Conservation (phyloP, 225 moss, liverwort and hornwort genomes). For the Sphagnum tenellum region DNA sequence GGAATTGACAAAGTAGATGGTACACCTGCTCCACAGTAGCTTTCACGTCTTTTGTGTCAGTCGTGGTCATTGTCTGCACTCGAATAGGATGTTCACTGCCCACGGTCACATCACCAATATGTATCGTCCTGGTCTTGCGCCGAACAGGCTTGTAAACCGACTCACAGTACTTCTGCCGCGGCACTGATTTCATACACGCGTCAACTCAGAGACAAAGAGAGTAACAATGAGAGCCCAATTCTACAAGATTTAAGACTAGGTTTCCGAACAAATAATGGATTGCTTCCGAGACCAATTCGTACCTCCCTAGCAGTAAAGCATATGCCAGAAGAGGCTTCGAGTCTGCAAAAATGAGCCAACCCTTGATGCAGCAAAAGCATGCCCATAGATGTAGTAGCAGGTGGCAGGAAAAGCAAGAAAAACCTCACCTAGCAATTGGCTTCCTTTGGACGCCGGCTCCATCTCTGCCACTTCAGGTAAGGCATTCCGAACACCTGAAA, state of each 20-base stretch:
- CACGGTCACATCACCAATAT: conserved; percentile 76
- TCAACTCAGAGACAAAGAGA: too few species aligned
- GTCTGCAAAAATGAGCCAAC: not conserved
- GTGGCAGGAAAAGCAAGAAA: not conserved
- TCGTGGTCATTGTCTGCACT: conserved; percentile 99
- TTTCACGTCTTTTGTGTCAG: conserved; percentile 87
- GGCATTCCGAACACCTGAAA: conserved; percentile 45
- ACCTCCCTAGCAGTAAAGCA: too few species aligned
- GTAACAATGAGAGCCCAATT: too few species aligned
- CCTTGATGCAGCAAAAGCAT: too few species aligned
- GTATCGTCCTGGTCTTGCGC: conserved; percentile 68
- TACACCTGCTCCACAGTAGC: conserved; percentile 80
- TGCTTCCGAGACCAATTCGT: not conserved
- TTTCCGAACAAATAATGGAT: too few species aligned
- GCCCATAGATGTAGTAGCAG: not conserved
- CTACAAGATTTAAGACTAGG: too few species aligned
- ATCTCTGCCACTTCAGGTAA: conserved; percentile 69
- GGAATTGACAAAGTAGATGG: too few species aligned
- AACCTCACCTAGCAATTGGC: conserved; percentile 55
- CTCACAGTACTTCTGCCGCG: conserved; percentile 89
- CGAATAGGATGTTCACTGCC: conserved; percentile 92
- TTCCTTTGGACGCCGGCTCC: conserved; percentile 82
- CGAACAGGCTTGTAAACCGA: conserved; percentile 60
- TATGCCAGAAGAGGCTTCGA: not conserved
- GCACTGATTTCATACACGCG: conserved; percentile 34